These are phyloP conservation scores for Massarina eburnea DNA, from an alignment of 2,329 filamentous ascomycete genomes.

Conservation along the genomic window DNA sequence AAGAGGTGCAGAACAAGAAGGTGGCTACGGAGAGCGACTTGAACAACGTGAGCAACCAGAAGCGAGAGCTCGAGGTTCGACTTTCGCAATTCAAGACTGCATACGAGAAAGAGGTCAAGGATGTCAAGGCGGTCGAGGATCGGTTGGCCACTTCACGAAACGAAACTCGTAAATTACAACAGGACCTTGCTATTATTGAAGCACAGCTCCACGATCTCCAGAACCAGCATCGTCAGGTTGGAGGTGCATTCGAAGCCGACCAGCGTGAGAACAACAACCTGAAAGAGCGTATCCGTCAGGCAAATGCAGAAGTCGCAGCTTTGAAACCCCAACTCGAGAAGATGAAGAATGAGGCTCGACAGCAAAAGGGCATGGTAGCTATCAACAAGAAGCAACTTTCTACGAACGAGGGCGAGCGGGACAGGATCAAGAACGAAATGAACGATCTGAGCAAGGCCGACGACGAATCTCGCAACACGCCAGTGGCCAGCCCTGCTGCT, in stretches of 20 bases:
- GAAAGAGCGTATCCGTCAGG: constrained; percentile 82
- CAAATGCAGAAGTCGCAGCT: constrained; percentile 80
- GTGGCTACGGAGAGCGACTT: constrained; percentile 78
- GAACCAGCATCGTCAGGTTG: constrained; percentile 76
- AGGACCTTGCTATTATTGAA: constrained; percentile 81
- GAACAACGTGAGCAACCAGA: constrained; percentile 78
- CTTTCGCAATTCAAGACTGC: constrained; percentile 81
- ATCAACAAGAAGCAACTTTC: constrained; percentile 98
- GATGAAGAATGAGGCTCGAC: constrained; percentile 84
- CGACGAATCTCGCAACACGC: constrained; percentile 52
- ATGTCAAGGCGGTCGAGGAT: constrained; percentile 82
- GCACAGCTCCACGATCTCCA: constrained; percentile 79
- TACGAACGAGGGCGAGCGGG: constrained; percentile 84
- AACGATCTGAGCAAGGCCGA: constrained; percentile 66
- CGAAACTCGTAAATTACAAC: constrained; percentile 81
- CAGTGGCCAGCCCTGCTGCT: constrained; percentile 65
- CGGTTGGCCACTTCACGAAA: constrained; percentile 73
- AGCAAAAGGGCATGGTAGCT: constrained; percentile 93
- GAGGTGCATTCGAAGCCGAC: constrained; percentile 75
- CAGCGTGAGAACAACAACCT: constrained; percentile 83
- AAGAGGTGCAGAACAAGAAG: constrained; percentile 84
- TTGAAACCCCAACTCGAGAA: constrained; percentile 92
- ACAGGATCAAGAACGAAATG: constrained; percentile 81
- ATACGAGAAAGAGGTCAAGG: constrained; percentile 91
- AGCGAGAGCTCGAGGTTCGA: constrained; percentile 88